Conservation (phyloP, 306 rosid species). For the Potentilla sterilis region DNA sequence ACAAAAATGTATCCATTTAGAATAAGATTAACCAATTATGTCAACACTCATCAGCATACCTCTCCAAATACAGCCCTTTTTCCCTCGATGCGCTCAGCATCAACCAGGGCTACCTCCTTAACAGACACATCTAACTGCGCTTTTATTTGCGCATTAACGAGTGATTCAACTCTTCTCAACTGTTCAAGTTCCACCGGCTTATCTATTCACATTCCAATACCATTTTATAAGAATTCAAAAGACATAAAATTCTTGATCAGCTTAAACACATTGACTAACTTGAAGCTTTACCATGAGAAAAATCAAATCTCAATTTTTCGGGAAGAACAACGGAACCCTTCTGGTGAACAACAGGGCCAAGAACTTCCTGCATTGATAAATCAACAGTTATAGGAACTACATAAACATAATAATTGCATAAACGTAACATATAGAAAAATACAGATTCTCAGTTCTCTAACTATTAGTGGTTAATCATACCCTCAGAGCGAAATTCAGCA, state of each 20-base stretch:
- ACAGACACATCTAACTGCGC: constrained; percentile 74
- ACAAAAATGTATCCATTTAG: neutral
- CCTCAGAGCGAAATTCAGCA: constrained; percentile 95
- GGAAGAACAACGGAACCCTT: constrained; percentile 98
- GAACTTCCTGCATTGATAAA: constrained; percentile 67
- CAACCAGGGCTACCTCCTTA: constrained; percentile 70
- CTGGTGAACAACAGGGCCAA: constrained; percentile 88
- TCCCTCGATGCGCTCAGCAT: constrained; percentile 76
- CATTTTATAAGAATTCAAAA: constrained; percentile 10
- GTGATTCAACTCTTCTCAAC: constrained; percentile 75
- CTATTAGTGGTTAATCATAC: constrained; percentile 40
- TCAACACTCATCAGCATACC: constrained; percentile 44
- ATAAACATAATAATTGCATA: neutral
- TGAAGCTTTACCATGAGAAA: constrained; percentile 79
- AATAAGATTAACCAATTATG: constrained; percentile 4
- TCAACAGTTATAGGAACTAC: constrained; percentile 26
- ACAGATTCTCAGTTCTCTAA: neutral
- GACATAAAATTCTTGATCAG: constrained; percentile 3
- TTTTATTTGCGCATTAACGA: constrained; percentile 81
- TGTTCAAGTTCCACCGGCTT: constrained; percentile 79
- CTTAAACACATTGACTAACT: constrained; percentile 23
- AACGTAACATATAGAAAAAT: neutral
- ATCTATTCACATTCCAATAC: constrained; percentile 52
- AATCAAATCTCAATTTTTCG: constrained; percentile 93
- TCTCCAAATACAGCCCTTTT: constrained; percentile 98